A percentile compares a stretch with the other conserved stretches of the same genome.
Conservation (phyloP, 1,284 basidiomycete species). For the Wallemia hederae region DNA sequence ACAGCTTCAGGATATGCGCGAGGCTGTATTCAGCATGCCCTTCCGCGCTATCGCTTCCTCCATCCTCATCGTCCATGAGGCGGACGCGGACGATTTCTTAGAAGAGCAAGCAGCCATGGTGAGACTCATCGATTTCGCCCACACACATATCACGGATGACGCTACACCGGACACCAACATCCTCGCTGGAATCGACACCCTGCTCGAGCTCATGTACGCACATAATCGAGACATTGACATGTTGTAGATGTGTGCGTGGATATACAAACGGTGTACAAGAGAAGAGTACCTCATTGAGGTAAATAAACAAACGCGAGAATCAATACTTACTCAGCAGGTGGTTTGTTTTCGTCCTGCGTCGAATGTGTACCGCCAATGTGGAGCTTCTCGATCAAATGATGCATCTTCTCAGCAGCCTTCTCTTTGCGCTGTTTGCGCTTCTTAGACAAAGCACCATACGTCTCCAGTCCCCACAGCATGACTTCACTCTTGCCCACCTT, state of each 20-base stretch:
- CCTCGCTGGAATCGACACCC: not conserved
- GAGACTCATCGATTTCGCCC: not conserved
- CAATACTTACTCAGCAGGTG: no score
- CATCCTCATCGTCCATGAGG: not conserved
- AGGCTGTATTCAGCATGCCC: not conserved
- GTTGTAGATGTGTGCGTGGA: no score
- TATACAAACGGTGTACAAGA: no score
- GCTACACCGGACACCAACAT: not conserved
- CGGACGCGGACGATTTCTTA: not conserved
- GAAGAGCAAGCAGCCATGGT: not conserved
- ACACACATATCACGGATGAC: not conserved
- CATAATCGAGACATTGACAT: not conserved
- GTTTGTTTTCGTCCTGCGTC: no score
- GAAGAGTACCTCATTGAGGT: no score
- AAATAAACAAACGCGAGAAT: no score
- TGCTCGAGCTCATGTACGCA: not conserved
- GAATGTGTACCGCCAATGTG: not conserved
- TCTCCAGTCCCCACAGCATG: conserved; percentile 13
- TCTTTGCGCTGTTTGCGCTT: conserved; percentile 11
- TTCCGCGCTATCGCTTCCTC: not conserved
- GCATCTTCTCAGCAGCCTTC: conserved; percentile 9
- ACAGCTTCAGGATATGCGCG: not conserved
- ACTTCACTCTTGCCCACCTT: conserved; percentile 28
- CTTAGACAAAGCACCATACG: conserved; percentile 14
- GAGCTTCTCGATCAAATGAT: conserved; percentile 1